Evolutionary conservation across 1,139 yeast species (phyloP), one percentile per base, ranked within the genome.

Genomic region (Blastobotrys persicus): DNA sequence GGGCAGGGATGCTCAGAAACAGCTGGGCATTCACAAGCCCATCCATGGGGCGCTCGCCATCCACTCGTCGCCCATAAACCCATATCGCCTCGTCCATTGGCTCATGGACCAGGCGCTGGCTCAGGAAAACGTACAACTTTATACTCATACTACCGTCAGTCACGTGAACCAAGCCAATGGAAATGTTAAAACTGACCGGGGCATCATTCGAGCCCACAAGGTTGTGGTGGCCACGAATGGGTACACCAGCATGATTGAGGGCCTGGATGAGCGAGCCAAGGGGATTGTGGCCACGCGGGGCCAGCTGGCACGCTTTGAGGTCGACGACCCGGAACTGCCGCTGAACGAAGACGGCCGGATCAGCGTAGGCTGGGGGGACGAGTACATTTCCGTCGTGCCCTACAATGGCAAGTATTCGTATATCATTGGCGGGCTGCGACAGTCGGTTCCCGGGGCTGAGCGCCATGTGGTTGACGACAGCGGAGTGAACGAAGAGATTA

Each of bases 171-270:
- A n/a, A n/a, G n/a, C n/a, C n/a, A n/a, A n/a, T n/a, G n/a, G n/a
- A n/a, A n/a, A n/a, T n/a, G n/a, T 71, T 3, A 40, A 53, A 7
- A 71, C 77, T 1, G 42, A 57, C 13, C 60, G 70, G 41, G 76
- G 76, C 20, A 45, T 46, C 1, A 59, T 72, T 1, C 44, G 59
- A 3, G 61, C 74, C 12, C 54, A 58, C 16, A 65, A 67, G 45
- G 68, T 74, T 13, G 69, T 73, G 2, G 57, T 69, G 44, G 71
- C 74, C 19, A 74, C 78, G 2, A 73, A 75, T 55, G 77, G 69
- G 1, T 72, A 68, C 51, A 70, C 76, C 0, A 66, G 65, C 44
- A 58, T 66, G 1, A 46, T 72, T 4, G 49, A 67, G 6, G 41
- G 41, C 28, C 28, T 37, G 18, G 18, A 7, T 28, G 35, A 37